Percentiles rank a stretch among this genome's conserved stretches.
These are phyloP conservation scores for Clitoria ternatea DNA, from an alignment of 306 rosid species.

Conservation along the genomic window DNA sequence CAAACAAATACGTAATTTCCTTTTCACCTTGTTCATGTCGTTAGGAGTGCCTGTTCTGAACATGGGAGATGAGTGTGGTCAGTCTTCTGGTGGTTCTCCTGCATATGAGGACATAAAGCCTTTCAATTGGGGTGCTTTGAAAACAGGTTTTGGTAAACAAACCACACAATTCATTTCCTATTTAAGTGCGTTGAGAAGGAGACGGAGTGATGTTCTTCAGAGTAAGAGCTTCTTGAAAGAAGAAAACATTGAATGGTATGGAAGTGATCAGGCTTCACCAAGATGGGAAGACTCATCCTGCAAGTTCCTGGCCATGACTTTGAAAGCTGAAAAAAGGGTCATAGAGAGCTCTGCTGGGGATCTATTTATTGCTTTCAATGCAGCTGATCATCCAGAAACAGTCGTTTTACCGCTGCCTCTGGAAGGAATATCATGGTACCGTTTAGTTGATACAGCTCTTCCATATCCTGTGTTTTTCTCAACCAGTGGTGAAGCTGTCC, in stretches of 20 bases:
- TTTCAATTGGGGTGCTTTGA: slow-evolving; percentile 60
- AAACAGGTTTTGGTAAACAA: slow-evolving; percentile 69
- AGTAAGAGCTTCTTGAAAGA: slow-evolving; percentile 56
- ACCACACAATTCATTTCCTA: slow-evolving; percentile 56
- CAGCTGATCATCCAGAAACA: slow-evolving; percentile 54
- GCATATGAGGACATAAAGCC: slow-evolving; percentile 45
- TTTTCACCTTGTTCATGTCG: slow-evolving; percentile 65
- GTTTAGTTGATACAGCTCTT: slow-evolving; percentile 79
- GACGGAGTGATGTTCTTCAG: slow-evolving; percentile 66
- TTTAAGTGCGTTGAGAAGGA: slow-evolving; percentile 58
- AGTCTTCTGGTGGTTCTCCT: slow-evolving; percentile 62
- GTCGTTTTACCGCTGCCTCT: slow-evolving; percentile 51
- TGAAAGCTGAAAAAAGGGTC: slow-evolving; percentile 47
- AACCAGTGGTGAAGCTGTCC: slow-evolving; percentile 39
- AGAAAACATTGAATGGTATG: slow-evolving; percentile 76
- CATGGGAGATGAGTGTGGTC: slow-evolving; percentile 97
- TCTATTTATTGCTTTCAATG: slow-evolving; percentile 65
- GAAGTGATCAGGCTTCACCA: slow-evolving; percentile 56
- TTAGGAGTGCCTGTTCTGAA: slow-evolving; percentile 88
- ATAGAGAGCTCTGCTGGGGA: slow-evolving; percentile 40
- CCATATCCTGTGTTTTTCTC: slow-evolving; percentile 83
- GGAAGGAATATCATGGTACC: slow-evolving; percentile 57
- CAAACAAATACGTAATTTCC: slow-evolving; percentile 78
- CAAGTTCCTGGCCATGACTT: slow-evolving; percentile 76
- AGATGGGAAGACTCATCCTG: slow-evolving; percentile 70